These are phyloP conservation scores for Paracoccidioides lutzii DNA, from an alignment of 2,329 filamentous ascomycete species.

Conservation along the genomic window DNA sequence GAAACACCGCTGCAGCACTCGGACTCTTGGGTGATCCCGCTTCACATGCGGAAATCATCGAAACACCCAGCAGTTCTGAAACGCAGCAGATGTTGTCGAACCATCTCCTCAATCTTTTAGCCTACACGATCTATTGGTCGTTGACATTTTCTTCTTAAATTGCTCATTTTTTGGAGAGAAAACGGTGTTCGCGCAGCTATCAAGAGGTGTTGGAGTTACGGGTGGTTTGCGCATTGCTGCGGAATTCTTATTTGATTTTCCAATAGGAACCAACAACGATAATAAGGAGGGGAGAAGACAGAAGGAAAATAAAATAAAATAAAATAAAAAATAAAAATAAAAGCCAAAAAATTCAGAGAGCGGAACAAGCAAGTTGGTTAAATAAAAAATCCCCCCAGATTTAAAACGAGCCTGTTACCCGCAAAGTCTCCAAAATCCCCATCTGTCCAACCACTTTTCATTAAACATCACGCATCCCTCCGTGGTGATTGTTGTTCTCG, in stretches of 20 bases:
- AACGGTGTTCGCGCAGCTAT: not conserved
- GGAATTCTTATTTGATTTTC: not conserved
- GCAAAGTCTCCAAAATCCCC: not conserved
- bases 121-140: not conserved
- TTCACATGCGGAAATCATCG: not conserved
- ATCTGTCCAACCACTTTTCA: not conserved
- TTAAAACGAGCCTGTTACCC: no score
- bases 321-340: not conserved
- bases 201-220: not conserved
- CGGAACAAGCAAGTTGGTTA: not conserved
- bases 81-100: not conserved
- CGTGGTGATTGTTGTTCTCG: not conserved
- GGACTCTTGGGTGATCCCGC: not conserved
- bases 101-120: not conserved
- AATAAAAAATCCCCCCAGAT: no score
- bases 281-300: not conserved
- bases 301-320: not conserved
- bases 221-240: not conserved
- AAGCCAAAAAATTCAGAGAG: no score
- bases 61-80: not conserved
- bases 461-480: not conserved
- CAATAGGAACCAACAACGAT: not conserved
- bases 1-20: not conserved
- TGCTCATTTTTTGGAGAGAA: not conserved
- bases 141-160: not conserved